A percentile compares a stretch with the other conserved stretches of the same genome.
Evolutionary conservation across 2,329 filamentous ascomycete species (phyloP).

Genomic region (Thelonectria blattea): DNA sequence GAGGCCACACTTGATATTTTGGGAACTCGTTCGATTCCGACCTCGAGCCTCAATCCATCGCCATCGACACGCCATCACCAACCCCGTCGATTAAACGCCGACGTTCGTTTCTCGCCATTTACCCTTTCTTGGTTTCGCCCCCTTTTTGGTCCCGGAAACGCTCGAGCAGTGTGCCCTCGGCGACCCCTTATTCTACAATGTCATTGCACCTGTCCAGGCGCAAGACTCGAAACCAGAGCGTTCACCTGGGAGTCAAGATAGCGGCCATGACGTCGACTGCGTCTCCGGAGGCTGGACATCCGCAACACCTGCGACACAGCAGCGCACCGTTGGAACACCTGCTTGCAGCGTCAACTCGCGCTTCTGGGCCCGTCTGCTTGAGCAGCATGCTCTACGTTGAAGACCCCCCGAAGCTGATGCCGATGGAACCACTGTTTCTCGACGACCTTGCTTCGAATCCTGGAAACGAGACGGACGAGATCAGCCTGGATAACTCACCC

Average conservation of each 20-base stretch:
- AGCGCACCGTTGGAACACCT: conserved; percentile 33
- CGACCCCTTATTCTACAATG: conserved; percentile 45
- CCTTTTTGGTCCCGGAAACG: conserved; percentile 42
- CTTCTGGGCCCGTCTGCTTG: conserved; percentile 41
- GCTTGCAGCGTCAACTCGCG: conserved; percentile 10
- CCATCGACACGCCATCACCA: conserved; percentile 29
- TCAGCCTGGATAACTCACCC: conserved; percentile 6
- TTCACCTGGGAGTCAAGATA: conserved; percentile 52
- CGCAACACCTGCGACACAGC: conserved; percentile 42
- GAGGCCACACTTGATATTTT: conserved; percentile 24
- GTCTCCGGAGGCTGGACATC: conserved; percentile 17
- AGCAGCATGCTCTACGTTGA: conserved; percentile 63
- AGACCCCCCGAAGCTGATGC: conserved; percentile 52
- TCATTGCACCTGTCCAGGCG: conserved; percentile 51
- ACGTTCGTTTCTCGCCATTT: conserved; percentile 51
- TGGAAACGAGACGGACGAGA: conserved; percentile 26
- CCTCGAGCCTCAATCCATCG: conserved; percentile 18
- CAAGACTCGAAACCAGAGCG: conserved; percentile 53
- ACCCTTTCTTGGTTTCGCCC: conserved; percentile 53
- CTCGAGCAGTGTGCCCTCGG: conserved; percentile 29
- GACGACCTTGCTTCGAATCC: conserved; percentile 52
- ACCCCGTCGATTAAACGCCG: conserved; percentile 41
- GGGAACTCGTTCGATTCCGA: conserved; percentile 14
- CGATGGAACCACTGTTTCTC: conserved; percentile 52
- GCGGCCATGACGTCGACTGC: conserved; percentile 24